Evolutionary conservation across 768 basidiomycete species (phyloP).

Genomic region (Mycena belliarum): DNA sequence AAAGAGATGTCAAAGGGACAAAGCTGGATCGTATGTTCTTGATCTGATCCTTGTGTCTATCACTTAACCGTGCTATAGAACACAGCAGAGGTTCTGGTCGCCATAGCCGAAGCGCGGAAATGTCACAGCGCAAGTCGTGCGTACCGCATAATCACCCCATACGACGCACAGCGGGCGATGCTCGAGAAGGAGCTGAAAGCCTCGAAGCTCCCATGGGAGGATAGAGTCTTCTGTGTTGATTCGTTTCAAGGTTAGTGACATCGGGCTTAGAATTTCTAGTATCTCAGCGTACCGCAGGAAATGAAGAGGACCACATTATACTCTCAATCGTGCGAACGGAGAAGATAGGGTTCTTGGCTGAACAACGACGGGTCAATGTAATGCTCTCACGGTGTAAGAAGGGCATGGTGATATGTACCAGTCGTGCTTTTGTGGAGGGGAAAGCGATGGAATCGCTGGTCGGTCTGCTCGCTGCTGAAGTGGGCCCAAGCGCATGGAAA

Average conservation of each 20-base stretch:
- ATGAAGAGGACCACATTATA: slow-evolving; percentile 73
- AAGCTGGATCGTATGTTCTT: slow-evolving; percentile 42
- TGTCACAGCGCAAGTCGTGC: slow-evolving; percentile 36
- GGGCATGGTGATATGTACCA: slow-evolving; percentile 67
- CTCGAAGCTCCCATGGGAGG: slow-evolving; percentile 48
- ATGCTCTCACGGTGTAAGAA: slow-evolving; percentile 73
- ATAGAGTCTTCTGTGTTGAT: slow-evolving; percentile 76
- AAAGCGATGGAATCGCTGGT: slow-evolving; percentile 33
- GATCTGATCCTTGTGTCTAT: not conserved
- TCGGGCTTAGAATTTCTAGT: not conserved
- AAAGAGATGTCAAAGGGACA: slow-evolving; percentile 31
- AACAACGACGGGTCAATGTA: slow-evolving; percentile 66
- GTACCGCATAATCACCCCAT: slow-evolving; percentile 71
- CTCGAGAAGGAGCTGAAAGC: slow-evolving; percentile 53
- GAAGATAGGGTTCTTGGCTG: slow-evolving; percentile 62
- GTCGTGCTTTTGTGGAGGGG: slow-evolving; percentile 49
- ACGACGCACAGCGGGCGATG: slow-evolving; percentile 63
- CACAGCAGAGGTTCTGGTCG: slow-evolving; percentile 45
- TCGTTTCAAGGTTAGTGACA: slow-evolving; percentile 67
- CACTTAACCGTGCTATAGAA: slow-evolving; percentile 44
- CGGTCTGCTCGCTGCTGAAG: slow-evolving; percentile 29
- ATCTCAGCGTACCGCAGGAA: slow-evolving; percentile 49
- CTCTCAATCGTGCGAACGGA: slow-evolving; percentile 69
- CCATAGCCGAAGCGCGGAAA: slow-evolving; percentile 43
- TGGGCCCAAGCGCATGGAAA: slow-evolving; percentile 26